Percentiles rank a stretch among this genome's conserved stretches.
These are phyloP conservation scores for Pseudogymnoascus sp. DNA, from an alignment of 2,329 filamentous ascomycete genomes.

Conservation along the genomic window DNA sequence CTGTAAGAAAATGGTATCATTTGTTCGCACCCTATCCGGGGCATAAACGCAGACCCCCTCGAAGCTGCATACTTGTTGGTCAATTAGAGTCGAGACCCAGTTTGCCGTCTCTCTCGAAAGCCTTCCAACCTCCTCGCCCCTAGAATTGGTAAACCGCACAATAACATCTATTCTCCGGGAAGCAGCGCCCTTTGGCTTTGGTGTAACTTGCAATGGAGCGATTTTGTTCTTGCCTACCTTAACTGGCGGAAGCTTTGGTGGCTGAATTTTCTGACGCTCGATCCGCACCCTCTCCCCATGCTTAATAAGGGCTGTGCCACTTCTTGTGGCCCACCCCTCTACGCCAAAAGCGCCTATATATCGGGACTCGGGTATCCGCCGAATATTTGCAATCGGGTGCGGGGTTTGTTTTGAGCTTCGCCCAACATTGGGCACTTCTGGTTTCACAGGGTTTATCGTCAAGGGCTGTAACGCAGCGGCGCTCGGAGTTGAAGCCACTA, in stretches of 20 bases:
- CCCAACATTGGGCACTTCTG: slow-evolving; percentile 18
- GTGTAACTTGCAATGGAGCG: slow-evolving; percentile 19
- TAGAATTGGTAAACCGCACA: slow-evolving; percentile 79
- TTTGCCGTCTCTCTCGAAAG: slow-evolving; percentile 79
- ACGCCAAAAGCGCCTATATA: slow-evolving; percentile 92
- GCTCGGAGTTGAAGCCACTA: slow-evolving; percentile 2
- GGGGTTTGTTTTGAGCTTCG: slow-evolving; percentile 26
- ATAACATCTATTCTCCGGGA: slow-evolving; percentile 72
- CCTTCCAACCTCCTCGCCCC: slow-evolving; percentile 77
- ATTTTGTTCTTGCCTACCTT: slow-evolving; percentile 39
- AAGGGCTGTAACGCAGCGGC: slow-evolving; percentile 17
- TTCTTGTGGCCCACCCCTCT: slow-evolving; percentile 85
- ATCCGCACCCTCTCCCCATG: slow-evolving; percentile 82
- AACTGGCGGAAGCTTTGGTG: slow-evolving; percentile 41
- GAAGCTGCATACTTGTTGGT: slow-evolving; percentile 82
- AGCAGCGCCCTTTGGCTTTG: slow-evolving; percentile 37
- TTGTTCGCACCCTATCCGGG: slow-evolving; percentile 76
- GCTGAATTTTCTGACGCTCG: slow-evolving; percentile 73
- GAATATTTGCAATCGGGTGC: background rate
- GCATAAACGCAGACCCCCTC: slow-evolving; percentile 85
- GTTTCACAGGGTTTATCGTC: slow-evolving; percentile 24
- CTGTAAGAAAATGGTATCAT: slow-evolving; percentile 92
- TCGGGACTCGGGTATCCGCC: slow-evolving; percentile 47
- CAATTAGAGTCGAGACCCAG: slow-evolving; percentile 89
- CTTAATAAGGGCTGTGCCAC: slow-evolving; percentile 66